Percentiles rank a stretch among this genome's conserved stretches.
These are phyloP conservation scores for Nitzschia palea DNA, from an alignment of 108 stramenopile species.

Conservation along the genomic window DNA sequence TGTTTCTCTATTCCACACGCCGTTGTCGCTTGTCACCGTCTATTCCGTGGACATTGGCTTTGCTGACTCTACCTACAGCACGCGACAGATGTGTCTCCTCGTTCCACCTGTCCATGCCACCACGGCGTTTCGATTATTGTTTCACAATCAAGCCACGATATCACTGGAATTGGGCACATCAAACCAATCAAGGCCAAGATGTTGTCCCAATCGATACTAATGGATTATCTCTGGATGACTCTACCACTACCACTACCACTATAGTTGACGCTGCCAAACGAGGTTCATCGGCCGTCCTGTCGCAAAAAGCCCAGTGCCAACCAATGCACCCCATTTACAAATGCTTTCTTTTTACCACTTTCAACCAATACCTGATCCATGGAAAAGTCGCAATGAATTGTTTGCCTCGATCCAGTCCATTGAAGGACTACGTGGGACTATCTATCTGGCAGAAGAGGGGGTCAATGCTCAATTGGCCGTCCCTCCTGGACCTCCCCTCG, in stretches of 20 bases:
- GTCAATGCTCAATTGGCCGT: conserved; percentile 91
- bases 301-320: conserved; percentile 22
- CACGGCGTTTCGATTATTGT: too few relatives aligned
- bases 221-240: too few relatives aligned
- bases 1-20: too few relatives aligned
- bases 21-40: too few relatives aligned
- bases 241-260: conserved; percentile 69
- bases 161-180: too few relatives aligned
- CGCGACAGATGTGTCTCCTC: too few relatives aligned
- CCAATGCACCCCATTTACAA: conserved; percentile 29
- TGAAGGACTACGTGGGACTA: conserved; percentile 47
- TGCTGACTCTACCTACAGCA: too few relatives aligned
- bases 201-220: too few relatives aligned
- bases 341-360: conserved; percentile 60
- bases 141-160: too few relatives aligned
- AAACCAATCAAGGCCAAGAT: too few relatives aligned
- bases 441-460: conserved; percentile 82
- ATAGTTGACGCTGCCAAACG: conserved; percentile 36
- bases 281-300: conserved; percentile 41
- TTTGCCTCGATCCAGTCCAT: conserved; percentile 38
- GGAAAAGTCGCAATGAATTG: conserved; percentile 30
- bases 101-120: too few relatives aligned
- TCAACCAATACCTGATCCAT: conserved; percentile 33
- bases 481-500: conserved; percentile 47
- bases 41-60: too few relatives aligned